A percentile compares a stretch with the other conserved stretches of the same genome.
Evolutionary conservation across 2,329 filamentous ascomycete species (phyloP).

Genomic region (Cladobotryum protrusum): DNA sequence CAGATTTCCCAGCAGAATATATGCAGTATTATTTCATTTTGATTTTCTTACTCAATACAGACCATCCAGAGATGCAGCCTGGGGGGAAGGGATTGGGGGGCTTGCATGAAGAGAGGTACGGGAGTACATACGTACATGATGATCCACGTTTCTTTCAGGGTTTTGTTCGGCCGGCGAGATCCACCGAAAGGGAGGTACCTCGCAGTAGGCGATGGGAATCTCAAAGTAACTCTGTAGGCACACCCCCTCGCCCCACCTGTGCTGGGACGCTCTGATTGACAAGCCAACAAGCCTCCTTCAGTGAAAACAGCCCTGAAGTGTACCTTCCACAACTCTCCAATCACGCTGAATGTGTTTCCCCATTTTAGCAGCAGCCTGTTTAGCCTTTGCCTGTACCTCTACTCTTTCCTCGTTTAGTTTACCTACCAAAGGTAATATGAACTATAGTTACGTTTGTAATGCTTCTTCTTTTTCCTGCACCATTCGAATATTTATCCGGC

Average conservation of each 20-base stretch:
- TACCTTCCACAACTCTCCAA: not conserved
- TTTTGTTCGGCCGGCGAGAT: not conserved
- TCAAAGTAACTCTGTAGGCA: not conserved
- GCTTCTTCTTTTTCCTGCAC: too few relatives aligned
- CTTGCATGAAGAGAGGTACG: not conserved
- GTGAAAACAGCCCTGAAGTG: not conserved
- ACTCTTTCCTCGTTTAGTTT: not conserved
- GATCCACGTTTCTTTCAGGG: too few relatives aligned
- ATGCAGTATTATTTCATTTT: too few relatives aligned
- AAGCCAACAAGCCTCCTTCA: conserved; percentile 1
- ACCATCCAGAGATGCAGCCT: not conserved
- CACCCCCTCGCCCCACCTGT: too few relatives aligned
- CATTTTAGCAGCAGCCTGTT: not conserved
- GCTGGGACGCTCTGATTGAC: not conserved
- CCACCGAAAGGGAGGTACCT: not conserved
- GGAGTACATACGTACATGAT: not conserved
- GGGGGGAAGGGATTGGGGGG: not conserved
- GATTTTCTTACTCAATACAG: too few relatives aligned
- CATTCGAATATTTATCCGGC: too few relatives aligned
- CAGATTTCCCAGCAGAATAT: too few relatives aligned
- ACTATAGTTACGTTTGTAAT: too few relatives aligned
- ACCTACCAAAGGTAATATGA: too few relatives aligned
- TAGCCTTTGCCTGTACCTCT: not conserved
- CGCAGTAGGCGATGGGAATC: not conserved
- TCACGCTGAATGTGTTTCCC: not conserved